Percentiles rank a stretch among this genome's conserved stretches.
Evolutionary conservation across 192 early-diverging fungal genomes (phyloP).

Genomic region (Coemansia sp.): DNA sequence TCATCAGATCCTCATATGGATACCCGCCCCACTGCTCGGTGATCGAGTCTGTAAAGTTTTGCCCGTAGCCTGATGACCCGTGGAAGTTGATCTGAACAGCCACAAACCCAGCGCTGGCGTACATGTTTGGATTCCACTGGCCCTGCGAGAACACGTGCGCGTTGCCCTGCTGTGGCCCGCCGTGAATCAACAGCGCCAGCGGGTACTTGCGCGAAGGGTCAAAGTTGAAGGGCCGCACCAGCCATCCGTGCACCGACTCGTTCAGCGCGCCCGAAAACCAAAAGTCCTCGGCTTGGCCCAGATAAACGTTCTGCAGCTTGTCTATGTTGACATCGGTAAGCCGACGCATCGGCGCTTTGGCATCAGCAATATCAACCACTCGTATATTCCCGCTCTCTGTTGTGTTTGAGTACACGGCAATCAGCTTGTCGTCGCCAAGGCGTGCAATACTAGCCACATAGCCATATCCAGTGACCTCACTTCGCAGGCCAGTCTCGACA

Average conservation of each 20-base stretch:
- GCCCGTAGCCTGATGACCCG: slow-evolving; percentile 79
- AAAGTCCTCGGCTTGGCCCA: slow-evolving; percentile 63
- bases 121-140: slow-evolving; percentile 75
- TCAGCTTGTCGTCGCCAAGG: slow-evolving; percentile 27
- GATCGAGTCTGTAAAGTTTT: slow-evolving; percentile 73
- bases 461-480: slow-evolving; percentile 34
- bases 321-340: slow-evolving; percentile 55
- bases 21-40: slow-evolving; percentile 71
- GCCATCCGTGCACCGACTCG: slow-evolving; percentile 56
- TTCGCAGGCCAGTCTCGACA: slow-evolving; percentile 23
- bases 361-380: slow-evolving; percentile 30
- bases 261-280: slow-evolving; percentile 65
- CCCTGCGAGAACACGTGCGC: slow-evolving; percentile 57
- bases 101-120: slow-evolving; percentile 69
- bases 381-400: slow-evolving; percentile 46
- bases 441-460: slow-evolving; percentile 14
- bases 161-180: slow-evolving; percentile 76
- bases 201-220: slow-evolving; percentile 62
- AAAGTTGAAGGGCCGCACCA: slow-evolving; percentile 64
- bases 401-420: slow-evolving; percentile 48
- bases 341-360: slow-evolving; percentile 18
- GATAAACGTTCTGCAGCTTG: slow-evolving; percentile 42
- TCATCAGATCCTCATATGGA: slow-evolving; percentile 75
- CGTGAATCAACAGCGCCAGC: slow-evolving; percentile 76
- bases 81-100: slow-evolving; percentile 72